These are phyloP conservation scores for Paracoccidioides lutzii DNA, from an alignment of 2,329 filamentous ascomycete species.

Conservation along the genomic window DNA sequence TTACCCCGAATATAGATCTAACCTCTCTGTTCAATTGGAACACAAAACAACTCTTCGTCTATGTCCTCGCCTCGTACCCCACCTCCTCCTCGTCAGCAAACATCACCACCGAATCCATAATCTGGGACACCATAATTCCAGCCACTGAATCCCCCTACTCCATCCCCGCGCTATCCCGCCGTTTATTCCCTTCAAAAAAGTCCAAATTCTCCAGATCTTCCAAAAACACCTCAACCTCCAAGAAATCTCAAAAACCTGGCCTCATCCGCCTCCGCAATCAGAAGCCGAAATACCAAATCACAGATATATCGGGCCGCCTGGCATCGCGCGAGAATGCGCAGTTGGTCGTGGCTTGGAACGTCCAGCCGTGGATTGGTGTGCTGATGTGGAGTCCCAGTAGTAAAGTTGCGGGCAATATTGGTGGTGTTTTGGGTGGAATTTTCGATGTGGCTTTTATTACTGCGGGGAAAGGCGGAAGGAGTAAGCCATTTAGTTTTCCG, in stretches of 20 bases:
- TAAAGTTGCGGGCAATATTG: slow-evolving; percentile 13
- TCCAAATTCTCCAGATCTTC: slow-evolving; percentile 4
- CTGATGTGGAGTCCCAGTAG: slow-evolving; percentile 62
- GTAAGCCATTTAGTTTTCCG: slow-evolving; percentile 43
- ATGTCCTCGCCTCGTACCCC: slow-evolving; percentile 67
- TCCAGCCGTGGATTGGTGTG: slow-evolving; percentile 90
- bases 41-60: slow-evolving; percentile 96
- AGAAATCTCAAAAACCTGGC: slow-evolving; percentile 35
- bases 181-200: slow-evolving; percentile 18
- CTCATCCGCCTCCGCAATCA: slow-evolving; percentile 68
- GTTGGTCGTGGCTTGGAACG: slow-evolving; percentile 81
- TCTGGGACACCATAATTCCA: slow-evolving; percentile 64
- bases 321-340: slow-evolving; percentile 61
- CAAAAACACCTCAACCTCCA: slow-evolving; percentile 7
- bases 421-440: slow-evolving; percentile 5
- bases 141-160: slow-evolving; percentile 38
- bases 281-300: slow-evolving; percentile 93
- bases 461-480: slow-evolving; percentile 38
- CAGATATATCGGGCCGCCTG: slow-evolving; percentile 69
- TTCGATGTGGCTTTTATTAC: slow-evolving; percentile 38
- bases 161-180: slow-evolving; percentile 25
- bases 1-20: slow-evolving; percentile 45
- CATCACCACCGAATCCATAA: slow-evolving; percentile 25
- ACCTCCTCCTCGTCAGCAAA: slow-evolving; percentile 32
- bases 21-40: slow-evolving; percentile 96